Evolutionary conservation across 73 alveolate species (phyloP), one percentile per base, ranked within the genome.

Genomic region (Symbiodinium natans): DNA sequence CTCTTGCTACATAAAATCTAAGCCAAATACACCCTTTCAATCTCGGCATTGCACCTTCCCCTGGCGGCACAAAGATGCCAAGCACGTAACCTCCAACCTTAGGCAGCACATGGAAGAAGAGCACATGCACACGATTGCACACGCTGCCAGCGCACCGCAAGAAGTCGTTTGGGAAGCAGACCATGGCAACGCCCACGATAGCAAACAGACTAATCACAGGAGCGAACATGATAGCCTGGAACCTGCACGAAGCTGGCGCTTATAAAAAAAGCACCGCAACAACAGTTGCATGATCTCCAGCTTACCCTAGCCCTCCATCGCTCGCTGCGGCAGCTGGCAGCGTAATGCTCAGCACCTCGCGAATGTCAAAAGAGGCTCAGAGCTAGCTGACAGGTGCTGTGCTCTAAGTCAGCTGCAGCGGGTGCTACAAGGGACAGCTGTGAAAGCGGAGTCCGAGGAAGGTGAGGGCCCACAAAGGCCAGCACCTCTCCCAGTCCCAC

Each of bases 21-120:
- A n/a, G n/a, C n/a, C n/a, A n/a, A n/a, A n/a, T n/a, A n/a, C n/a
- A n/a, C n/a, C n/a, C n/a, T n/a, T n/a, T n/a, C n/a, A n/a, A n/a
- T n/a, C n/a, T n/a, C n/a, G n/a, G n/a, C n/a, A n/a, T n/a, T n/a
- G n/a, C n/a, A 77, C 93, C 93, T 86, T 86, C 93, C 39, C 93
- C 93, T 3, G 93, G 93, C n/a, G 93, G 93, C 29, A 86, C 93
- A 54, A 86, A 86, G 59, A 86, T 86, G 93, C 93, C 93, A 7
- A 86, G 93, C 21, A 86, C 93, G 27, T 19, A 86, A 33, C 93
- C 93, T 25, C 93, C 93, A 29, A 86, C 82, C 93, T 86, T 38
- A 43, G 74, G 9, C 23, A 27, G 7, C 41, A 0, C 7, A 41
- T 77, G 52, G 63, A 29, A 82, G 36, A 25, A 74, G 1, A 13